Evolutionary conservation across 73 alveolate genomes (phyloP).

Genomic region (Uronychia binucleata): DNA sequence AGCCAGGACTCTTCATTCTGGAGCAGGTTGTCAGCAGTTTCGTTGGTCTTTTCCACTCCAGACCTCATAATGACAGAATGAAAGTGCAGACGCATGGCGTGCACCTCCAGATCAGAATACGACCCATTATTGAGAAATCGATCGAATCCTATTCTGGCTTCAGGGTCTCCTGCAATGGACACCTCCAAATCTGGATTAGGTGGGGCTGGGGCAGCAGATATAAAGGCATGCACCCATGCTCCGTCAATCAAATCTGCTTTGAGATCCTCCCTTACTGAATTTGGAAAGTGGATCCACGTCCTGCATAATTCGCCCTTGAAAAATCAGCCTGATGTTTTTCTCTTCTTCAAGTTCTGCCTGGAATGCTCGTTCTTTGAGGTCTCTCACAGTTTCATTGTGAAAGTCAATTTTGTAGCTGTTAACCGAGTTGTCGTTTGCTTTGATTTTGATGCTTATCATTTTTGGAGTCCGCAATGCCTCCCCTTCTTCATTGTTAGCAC

Average conservation of each 20-base stretch:
- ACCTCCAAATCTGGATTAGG: not conserved
- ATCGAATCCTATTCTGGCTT: slow-evolving; percentile 59
- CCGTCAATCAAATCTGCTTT: slow-evolving; percentile 36
- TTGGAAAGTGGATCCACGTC: slow-evolving; percentile 28
- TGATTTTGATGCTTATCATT: not conserved
- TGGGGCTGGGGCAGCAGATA: slow-evolving; percentile 6
- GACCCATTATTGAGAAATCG: slow-evolving; percentile 34
- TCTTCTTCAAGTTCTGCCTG: slow-evolving; percentile 26
- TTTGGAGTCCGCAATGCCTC: not conserved
- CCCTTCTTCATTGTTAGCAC: not conserved
- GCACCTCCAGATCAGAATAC: slow-evolving; percentile 60
- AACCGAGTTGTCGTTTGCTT: not conserved
- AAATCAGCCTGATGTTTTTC: slow-evolving; percentile 36
- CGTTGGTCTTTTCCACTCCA: slow-evolving; percentile 60
- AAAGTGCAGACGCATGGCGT: slow-evolving; percentile 47
- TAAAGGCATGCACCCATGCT: slow-evolving; percentile 45
- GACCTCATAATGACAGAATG: slow-evolving; percentile 63
- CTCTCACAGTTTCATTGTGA: slow-evolving; percentile 17
- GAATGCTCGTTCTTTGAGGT: slow-evolving; percentile 30
- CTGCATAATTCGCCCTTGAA: slow-evolving; percentile 42
- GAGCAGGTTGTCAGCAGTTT: slow-evolving; percentile 53
- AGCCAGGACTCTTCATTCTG: slow-evolving; percentile 65
- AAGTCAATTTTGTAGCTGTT: not conserved
- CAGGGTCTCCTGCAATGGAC: slow-evolving; percentile 32
- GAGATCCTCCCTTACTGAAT: slow-evolving; percentile 8